Evolutionary conservation across 2,329 filamentous ascomycete genomes (phyloP).

Genomic region (Ophiostoma tasmaniense): DNA sequence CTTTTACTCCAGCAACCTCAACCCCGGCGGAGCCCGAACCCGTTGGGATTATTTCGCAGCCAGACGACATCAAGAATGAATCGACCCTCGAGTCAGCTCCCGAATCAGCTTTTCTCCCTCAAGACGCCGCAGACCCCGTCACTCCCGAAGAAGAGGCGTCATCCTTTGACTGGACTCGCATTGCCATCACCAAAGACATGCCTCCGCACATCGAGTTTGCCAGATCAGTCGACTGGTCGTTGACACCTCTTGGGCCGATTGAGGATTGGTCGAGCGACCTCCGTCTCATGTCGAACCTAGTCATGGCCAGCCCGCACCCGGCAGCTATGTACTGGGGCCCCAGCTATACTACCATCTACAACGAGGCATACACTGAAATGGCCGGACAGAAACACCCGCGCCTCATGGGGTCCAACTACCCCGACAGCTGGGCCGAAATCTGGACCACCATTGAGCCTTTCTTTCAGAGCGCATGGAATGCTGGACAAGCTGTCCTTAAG

Average conservation of each 20-base stretch:
- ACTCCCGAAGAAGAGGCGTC: conserved; percentile 25
- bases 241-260: conserved; percentile 66
- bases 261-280: conserved; percentile 64
- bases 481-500: conserved; percentile 75
- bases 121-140: not conserved
- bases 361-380: conserved; percentile 61
- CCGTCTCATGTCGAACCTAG: conserved; percentile 68
- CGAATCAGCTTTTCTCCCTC: not conserved
- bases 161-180: conserved; percentile 74
- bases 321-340: conserved; percentile 73
- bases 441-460: conserved; percentile 63
- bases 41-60: not conserved
- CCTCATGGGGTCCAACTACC: conserved; percentile 66
- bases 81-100: not conserved
- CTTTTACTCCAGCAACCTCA: not conserved
- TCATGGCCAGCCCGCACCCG: conserved; percentile 71
- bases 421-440: conserved; percentile 63
- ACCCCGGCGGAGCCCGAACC: no score
- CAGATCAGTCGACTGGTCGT: conserved; percentile 62
- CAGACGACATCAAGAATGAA: not conserved
- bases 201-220: conserved; percentile 66
- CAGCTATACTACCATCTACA: conserved; percentile 62
- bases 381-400: conserved; percentile 68
- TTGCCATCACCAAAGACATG: conserved; percentile 54
- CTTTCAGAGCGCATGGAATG: conserved; percentile 57